A percentile compares a stretch with the other conserved stretches of the same genome.
Conservation (phyloP, 495 filamentous ascomycete species). For the Aspergillus coremiiformis region DNA sequence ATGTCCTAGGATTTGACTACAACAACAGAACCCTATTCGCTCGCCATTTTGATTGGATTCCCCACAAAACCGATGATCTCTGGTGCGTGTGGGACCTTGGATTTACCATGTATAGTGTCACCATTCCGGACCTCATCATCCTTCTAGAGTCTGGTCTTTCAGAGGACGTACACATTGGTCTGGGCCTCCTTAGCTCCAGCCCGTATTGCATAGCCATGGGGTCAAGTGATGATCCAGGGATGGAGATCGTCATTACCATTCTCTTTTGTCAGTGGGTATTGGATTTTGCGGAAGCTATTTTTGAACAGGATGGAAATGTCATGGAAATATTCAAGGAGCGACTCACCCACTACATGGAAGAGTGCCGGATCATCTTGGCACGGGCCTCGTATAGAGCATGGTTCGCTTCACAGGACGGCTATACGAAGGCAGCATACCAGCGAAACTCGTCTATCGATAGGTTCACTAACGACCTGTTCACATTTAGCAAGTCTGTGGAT, state of each 20-base stretch:
- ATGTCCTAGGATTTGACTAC: constrained; percentile 29
- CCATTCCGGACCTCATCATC: constrained; percentile 12
- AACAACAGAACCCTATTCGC: constrained; percentile 17
- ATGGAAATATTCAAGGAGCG: constrained; percentile 8
- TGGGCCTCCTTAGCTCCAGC: constrained; percentile 16
- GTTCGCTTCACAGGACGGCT: constrained; percentile 20
- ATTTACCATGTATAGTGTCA: constrained; percentile 17
- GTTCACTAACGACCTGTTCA: constrained; percentile 22
- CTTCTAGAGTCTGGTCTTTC: constrained; percentile 11
- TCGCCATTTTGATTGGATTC: constrained; percentile 23
- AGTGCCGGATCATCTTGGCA: constrained; percentile 23
- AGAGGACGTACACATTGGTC: constrained; percentile 4
- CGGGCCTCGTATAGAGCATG: constrained; percentile 27
- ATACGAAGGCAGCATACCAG: constrained; percentile 11
- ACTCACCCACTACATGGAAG: constrained; percentile 13
- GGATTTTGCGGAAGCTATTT: constrained; percentile 27
- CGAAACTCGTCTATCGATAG: constrained; percentile 10
- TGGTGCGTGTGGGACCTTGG: constrained; percentile 25
- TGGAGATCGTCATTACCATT: constrained; percentile 32
- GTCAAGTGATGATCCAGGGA: constrained; percentile 19
- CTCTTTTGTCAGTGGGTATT: constrained; percentile 29
- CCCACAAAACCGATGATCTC: constrained; percentile 19
- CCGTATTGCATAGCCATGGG: constrained; percentile 7
- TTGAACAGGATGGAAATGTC: constrained; percentile 1
- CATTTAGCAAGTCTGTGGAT: constrained; percentile 14